Percentiles rank a stretch among this genome's conserved stretches.
These are phyloP conservation scores for Rubroshorea leprosula DNA, from an alignment of 345 rosid species.

Conservation along the genomic window DNA sequence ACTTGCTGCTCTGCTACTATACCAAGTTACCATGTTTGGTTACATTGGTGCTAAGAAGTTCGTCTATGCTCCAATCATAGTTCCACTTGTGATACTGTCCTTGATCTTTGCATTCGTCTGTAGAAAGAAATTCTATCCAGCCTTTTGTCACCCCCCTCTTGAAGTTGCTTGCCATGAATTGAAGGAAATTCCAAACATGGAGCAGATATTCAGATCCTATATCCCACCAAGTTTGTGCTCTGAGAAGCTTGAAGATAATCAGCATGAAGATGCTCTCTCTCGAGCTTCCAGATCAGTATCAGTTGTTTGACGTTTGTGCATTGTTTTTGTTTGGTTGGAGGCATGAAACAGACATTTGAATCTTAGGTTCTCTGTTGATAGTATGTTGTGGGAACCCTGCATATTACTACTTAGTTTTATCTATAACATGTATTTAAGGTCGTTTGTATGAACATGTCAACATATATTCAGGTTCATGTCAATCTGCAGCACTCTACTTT, in stretches of 20 bases:
- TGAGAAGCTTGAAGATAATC: conserved; percentile 60
- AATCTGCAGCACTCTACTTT: too few relatives aligned
- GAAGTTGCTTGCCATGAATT: conserved; percentile 58
- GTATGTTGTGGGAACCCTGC: neutral
- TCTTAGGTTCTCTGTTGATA: conserved; percentile 5
- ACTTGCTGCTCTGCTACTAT: conserved; percentile 57
- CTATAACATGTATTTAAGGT: neutral
- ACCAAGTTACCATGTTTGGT: conserved; percentile 71
- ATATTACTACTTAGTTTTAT: neutral
- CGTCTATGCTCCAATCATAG: conserved; percentile 27
- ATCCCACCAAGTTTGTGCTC: conserved; percentile 59
- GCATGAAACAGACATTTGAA: neutral
- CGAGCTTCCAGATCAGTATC: conserved; percentile 1
- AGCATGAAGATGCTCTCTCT: conserved; percentile 43
- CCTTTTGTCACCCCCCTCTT: conserved; percentile 52
- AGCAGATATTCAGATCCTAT: conserved; percentile 48
- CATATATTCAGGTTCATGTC: neutral
- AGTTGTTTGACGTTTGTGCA: neutral
- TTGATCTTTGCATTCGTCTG: conserved; percentile 57
- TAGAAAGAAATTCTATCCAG: conserved; percentile 55
- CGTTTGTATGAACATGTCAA: neutral
- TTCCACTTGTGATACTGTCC: conserved; percentile 47
- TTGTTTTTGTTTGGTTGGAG: neutral
- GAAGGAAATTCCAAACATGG: conserved; percentile 62
- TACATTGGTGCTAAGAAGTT: conserved; percentile 56